phyloP scores from a whole-genome alignment of 495 filamentous ascomycete species.

The Entonaema liquescens region DNA sequence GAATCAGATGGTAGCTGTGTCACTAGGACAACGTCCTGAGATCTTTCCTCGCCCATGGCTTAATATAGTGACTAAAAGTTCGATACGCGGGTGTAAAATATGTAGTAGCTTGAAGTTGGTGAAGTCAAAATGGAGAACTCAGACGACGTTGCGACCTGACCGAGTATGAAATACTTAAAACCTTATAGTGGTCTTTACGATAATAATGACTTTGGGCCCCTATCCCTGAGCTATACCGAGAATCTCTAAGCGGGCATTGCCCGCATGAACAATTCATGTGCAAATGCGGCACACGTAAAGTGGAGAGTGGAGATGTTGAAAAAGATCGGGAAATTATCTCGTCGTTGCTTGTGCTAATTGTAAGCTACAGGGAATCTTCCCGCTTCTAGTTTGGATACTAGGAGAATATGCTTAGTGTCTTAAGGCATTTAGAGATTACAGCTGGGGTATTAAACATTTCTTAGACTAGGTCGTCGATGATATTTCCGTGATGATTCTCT shows the following conservation, averaged over 20 bases:
- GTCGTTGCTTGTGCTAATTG: slow-evolving; percentile 5
- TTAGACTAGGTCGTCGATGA: not conserved
- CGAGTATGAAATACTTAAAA: slow-evolving; percentile 36
- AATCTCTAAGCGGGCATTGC: slow-evolving; percentile 18
- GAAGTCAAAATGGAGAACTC: slow-evolving; percentile 30
- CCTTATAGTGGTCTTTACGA: not conserved
- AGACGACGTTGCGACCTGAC: slow-evolving; percentile 26
- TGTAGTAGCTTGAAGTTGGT: slow-evolving; percentile 8
- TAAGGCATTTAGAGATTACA: not conserved
- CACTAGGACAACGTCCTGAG: slow-evolving; percentile 43
- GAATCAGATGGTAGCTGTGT: slow-evolving; percentile 45
- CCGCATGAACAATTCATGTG: slow-evolving; percentile 27
- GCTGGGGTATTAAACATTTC: not conserved
- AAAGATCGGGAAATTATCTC: slow-evolving; percentile 19
- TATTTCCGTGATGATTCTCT: not conserved
- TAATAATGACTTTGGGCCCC: slow-evolving; percentile 21
- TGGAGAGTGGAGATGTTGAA: slow-evolving; percentile 1
- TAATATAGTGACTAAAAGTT: not conserved
- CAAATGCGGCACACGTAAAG: slow-evolving; percentile 21
- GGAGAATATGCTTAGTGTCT: not conserved
- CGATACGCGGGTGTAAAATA: not conserved
- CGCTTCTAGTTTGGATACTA: slow-evolving; percentile 1
- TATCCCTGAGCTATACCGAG: slow-evolving; percentile 34
- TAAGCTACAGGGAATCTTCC: slow-evolving; percentile 3
- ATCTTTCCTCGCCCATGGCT: slow-evolving; percentile 32